These are phyloP conservation scores for Cenchrus americanus DNA, from an alignment of 176 grass and related monocot genomes.

Conservation along the genomic window DNA sequence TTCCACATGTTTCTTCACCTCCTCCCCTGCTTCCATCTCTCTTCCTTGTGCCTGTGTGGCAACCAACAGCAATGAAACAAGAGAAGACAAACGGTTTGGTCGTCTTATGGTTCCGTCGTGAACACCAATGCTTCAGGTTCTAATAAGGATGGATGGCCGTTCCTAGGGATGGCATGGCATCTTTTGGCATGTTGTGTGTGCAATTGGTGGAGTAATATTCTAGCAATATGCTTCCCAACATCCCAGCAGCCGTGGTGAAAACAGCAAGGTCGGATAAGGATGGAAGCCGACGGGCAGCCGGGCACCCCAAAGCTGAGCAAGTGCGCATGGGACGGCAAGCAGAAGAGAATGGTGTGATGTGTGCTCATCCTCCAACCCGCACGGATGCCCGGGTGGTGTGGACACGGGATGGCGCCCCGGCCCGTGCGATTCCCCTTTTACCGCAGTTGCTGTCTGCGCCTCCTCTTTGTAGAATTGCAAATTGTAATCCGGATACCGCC, in stretches of 20 bases:
- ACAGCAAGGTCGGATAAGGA: conserved; percentile 39
- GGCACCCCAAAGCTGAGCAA: neutral
- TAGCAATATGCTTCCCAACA: conserved; percentile 35
- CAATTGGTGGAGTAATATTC: conserved; percentile 44
- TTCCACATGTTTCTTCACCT: neutral
- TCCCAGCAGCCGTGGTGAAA: conserved; percentile 42
- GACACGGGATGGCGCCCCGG: neutral
- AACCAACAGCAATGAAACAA: neutral
- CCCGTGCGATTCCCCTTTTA: neutral
- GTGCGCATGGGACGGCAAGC: neutral
- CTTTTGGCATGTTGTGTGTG: conserved; percentile 25
- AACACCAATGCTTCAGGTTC: neutral
- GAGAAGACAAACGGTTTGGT: neutral
- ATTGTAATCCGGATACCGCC: neutral
- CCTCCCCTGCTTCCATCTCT: conserved; percentile 6
- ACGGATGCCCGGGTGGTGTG: neutral
- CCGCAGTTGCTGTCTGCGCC: neutral
- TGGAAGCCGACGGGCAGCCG: neutral
- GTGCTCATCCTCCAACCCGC: conserved; percentile 11
- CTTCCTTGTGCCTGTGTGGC: neutral
- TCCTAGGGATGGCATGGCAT: conserved; percentile 13
- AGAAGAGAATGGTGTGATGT: neutral
- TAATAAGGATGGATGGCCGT: neutral
- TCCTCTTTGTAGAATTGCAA: neutral
- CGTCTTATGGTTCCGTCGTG: neutral